Percentiles rank a stretch among this genome's conserved stretches.
Conservation (phyloP, 768 basidiomycete species). For the Leccinum fibrillosum region DNA sequence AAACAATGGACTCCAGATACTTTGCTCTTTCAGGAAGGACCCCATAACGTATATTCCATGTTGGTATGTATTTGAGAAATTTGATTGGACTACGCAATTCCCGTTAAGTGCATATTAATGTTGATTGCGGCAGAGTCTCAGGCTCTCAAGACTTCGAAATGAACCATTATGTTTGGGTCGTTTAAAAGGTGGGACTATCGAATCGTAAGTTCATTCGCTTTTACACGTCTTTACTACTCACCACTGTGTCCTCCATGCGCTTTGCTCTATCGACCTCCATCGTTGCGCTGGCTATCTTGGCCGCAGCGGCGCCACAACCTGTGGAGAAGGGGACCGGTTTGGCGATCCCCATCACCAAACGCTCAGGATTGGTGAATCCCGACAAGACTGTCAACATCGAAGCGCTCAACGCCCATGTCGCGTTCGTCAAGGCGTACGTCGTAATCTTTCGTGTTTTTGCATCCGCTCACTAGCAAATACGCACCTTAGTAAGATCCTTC, state of each 20-base stretch:
- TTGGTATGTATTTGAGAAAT: not conserved
- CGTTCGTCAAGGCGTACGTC: constrained; percentile 8
- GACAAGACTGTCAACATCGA: constrained; percentile 7
- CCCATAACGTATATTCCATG: not conserved
- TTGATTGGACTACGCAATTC: not conserved
- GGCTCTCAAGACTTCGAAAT: not conserved
- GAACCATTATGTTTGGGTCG: not conserved
- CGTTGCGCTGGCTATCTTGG: constrained; percentile 3
- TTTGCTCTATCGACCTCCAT: not conserved
- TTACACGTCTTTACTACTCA: not conserved
- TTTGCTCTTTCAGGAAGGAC: not conserved
- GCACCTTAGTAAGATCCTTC: not conserved
- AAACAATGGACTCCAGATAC: not conserved
- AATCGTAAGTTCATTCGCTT: not conserved
- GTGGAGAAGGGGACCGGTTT: not conserved
- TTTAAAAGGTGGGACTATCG: not conserved
- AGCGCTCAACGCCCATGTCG: constrained; percentile 4
- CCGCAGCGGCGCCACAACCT: constrained; percentile 5
- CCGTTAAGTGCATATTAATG: not conserved
- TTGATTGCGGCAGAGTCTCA: not conserved
- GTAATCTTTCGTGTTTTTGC: not conserved
- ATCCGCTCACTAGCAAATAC: not conserved
- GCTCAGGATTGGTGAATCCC: not conserved
- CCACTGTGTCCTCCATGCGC: not conserved
- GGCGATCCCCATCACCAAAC: constrained; percentile 12